These are phyloP conservation scores for Hyphopichia wangnamkhiaoensis DNA, from an alignment of 1,139 yeast genomes.

Conservation along the genomic window DNA sequence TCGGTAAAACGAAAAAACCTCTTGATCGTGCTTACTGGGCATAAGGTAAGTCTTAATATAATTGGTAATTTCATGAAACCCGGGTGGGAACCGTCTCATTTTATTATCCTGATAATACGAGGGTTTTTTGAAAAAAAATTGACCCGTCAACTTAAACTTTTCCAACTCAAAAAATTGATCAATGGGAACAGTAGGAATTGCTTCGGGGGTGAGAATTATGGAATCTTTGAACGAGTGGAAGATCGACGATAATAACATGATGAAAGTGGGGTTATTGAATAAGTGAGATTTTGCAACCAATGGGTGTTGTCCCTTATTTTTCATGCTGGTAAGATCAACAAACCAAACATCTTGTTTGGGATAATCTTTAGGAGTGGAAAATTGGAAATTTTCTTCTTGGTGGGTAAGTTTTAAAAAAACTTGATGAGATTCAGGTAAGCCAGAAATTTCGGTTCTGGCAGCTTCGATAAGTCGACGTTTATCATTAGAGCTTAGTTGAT, in stretches of 20 bases:
- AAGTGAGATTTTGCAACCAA: conserved; percentile 11
- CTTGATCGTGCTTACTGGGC: conserved; percentile 23
- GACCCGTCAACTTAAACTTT: conserved; percentile 24
- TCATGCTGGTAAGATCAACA: conserved; percentile 22
- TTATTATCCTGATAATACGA: conserved; percentile 16
- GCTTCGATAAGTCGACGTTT: conserved; percentile 17
- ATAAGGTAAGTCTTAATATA: conserved; percentile 23
- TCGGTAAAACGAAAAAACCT: conserved; percentile 18
- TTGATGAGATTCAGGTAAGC: conserved; percentile 13
- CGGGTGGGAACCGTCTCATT: conserved; percentile 23
- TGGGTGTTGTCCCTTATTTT: conserved; percentile 16
- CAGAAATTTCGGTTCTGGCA: conserved; percentile 20
- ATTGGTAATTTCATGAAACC: conserved; percentile 33
- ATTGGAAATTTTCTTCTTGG: conserved; percentile 1
- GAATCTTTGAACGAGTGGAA: conserved; percentile 36
- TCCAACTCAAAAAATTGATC: conserved; percentile 17
- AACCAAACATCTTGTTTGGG: conserved; percentile 32
- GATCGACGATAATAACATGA: conserved; percentile 22
- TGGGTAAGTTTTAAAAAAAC: conserved; percentile 7
- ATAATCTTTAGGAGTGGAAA: conserved; percentile 13
- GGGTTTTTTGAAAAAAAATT: conserved; percentile 30
- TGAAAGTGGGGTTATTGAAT: conserved; percentile 19
- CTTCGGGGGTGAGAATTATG: conserved; percentile 23
- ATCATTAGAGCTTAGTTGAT: conserved; percentile 16
- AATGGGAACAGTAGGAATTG: conserved; percentile 28